Base-by-base conservation (phyloP, 2,329 filamentous ascomycete species). In the Calonectria fujianensis region DNA sequence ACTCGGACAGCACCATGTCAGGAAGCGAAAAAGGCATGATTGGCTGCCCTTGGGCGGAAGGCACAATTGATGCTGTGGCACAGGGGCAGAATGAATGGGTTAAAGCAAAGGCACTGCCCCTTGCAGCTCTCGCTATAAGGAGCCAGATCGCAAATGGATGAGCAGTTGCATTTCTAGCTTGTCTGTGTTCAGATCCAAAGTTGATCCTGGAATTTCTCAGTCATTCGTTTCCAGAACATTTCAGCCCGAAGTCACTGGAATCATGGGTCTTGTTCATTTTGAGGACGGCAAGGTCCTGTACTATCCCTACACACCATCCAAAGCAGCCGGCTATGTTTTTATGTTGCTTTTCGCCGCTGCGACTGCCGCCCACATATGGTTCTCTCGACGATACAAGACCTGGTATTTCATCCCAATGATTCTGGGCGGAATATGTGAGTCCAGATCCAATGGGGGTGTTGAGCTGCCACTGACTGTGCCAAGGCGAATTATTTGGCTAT, bases 401-500 rank as follows among this genome's bases (percentile, higher is more conserved):
- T 20, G 37, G 7, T 68, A 39, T 39, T 68, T 68, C 32, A 68
- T 68, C 18, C 65, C 65, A 14, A 68, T 68, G 65, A 68, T 68
- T 31, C 32, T 68, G 6, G 65, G 65, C 6, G 65, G 65, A 54
- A 68, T 57, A 32, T 68, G 65, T 57, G 29, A 10, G 63, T 66
- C 45, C 27, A n/a, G 24, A 14, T n/a, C 51, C 4, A 27, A 20
- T 11, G 11, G 11, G 16, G 4, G 32, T 8, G 9, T 27, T 2
- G 10, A 29, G 6, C 20, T 16, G 16, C 35, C 13, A 14, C 51
- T 68, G 13, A 68, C 37, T 16, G 9, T 13, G 14, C n/a, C 35
- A 0, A 75, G 73, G 73, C 24, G 73, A 75, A 52, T 66, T 65
- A n/a, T 75, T 75, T 31, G 73, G 73, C 16, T 66, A 75, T n/a